phyloP scores from a whole-genome alignment of 441 rosid genomes.

The Populus hybrid region DNA sequence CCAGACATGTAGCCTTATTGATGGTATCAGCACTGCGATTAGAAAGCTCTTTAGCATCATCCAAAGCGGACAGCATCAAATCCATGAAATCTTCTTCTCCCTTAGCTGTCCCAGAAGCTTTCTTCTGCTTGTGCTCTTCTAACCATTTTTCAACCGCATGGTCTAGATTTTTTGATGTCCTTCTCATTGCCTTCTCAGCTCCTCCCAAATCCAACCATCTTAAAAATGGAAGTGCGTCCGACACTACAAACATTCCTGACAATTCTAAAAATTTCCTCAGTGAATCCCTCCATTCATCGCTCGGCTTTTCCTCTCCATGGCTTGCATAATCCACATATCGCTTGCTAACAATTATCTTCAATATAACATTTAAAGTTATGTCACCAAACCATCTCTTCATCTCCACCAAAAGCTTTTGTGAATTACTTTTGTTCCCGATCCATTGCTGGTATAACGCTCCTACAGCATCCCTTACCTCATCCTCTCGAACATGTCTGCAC shows the following conservation, averaged over 20 bases:
- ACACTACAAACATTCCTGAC: conserved; percentile 27
- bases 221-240: conserved; percentile 39
- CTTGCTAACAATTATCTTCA: too few relatives aligned
- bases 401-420: conserved; percentile 23
- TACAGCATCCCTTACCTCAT: conserved; percentile 27
- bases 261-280: conserved; percentile 21
- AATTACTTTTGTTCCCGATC: conserved; percentile 1
- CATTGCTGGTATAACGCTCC: conserved; percentile 22
- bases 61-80: conserved; percentile 29
- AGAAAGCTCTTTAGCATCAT: conserved; percentile 13
- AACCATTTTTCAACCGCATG: conserved; percentile 29
- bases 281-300: conserved; percentile 10
- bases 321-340: conserved; percentile 22
- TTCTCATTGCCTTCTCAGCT: conserved; percentile 32
- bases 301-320: conserved; percentile 4
- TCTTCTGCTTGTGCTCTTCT: conserved; percentile 40
- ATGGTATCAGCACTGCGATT: conserved; percentile 26
- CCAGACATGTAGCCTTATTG: not conserved
- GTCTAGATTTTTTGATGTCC: conserved; percentile 29
- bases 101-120: not conserved
- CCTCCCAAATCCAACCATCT: conserved; percentile 48
- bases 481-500: conserved; percentile 25
- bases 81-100: conserved; percentile 40
- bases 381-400: conserved; percentile 39
- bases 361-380: conserved; percentile 29